Conservation (phyloP, 1,284 basidiomycete species). For the Somion occarium region DNA sequence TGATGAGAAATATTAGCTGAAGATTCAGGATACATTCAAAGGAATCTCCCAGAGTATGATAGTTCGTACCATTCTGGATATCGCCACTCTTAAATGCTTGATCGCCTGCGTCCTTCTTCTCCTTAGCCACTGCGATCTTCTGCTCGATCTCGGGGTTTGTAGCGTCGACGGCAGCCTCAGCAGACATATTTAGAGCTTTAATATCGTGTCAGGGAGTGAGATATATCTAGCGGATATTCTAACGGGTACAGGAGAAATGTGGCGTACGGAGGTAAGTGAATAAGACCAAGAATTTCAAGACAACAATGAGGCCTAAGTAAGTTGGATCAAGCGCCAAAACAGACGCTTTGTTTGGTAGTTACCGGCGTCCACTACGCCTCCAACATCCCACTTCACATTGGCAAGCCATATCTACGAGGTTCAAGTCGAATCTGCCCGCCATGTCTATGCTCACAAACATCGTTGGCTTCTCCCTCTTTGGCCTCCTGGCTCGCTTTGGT, state of each 20-base stretch:
- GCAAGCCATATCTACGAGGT: too few relatives aligned
- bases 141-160: constrained; percentile 27
- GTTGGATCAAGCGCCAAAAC: too few relatives aligned
- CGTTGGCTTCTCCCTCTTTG: constrained; percentile 75
- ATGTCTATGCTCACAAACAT: constrained; percentile 75
- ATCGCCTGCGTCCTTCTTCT: constrained; percentile 73
- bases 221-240: background rate
- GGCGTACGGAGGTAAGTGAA: background rate
- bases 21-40: too few relatives aligned
- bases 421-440: too few relatives aligned
- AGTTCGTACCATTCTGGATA: constrained; percentile 49
- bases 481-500: constrained; percentile 72
- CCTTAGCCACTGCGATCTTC: constrained; percentile 57
- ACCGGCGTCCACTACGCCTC: too few relatives aligned
- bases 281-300: background rate
- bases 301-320: background rate
- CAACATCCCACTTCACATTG: too few relatives aligned
- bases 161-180: background rate
- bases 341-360: too few relatives aligned
- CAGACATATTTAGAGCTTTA: background rate
- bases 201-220: background rate
- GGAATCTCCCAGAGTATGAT: too few relatives aligned
- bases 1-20: background rate
- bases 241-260: background rate
- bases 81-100: constrained; percentile 68